Conservation (phyloP, 1,284 basidiomycete species). For the Heliocybe sulcata region DNA sequence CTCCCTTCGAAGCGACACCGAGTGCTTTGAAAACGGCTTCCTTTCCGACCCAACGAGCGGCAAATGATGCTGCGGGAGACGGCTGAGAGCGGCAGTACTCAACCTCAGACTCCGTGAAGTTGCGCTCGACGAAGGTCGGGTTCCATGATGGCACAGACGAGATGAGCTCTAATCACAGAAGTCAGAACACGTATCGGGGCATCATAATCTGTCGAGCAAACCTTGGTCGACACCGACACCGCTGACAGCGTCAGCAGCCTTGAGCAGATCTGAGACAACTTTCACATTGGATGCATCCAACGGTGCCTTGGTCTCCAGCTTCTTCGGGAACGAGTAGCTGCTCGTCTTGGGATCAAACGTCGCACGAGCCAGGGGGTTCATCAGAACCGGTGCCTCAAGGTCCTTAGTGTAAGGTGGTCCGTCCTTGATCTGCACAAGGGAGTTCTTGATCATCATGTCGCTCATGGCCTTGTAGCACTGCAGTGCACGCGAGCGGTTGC, state of each 20-base stretch:
- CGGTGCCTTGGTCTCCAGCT: slow-evolving; percentile 47
- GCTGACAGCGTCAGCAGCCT: slow-evolving; percentile 35
- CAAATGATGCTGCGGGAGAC: slow-evolving; percentile 85
- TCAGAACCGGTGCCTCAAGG: slow-evolving; percentile 81
- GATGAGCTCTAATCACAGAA: slow-evolving; percentile 70
- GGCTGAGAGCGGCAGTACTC: slow-evolving; percentile 87
- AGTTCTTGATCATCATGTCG: slow-evolving; percentile 90
- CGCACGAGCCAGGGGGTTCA: slow-evolving; percentile 91
- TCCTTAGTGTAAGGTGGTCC: slow-evolving; percentile 87
- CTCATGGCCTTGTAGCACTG: slow-evolving; percentile 91
- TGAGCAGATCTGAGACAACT: slow-evolving; percentile 49
- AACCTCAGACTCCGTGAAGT: slow-evolving; percentile 90
- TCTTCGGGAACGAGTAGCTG: slow-evolving; percentile 73
- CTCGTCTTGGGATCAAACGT: slow-evolving; percentile 79
- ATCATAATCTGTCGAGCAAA: slow-evolving; percentile 17
- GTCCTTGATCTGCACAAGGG: slow-evolving; percentile 94
- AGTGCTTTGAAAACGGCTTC: slow-evolving; percentile 99
- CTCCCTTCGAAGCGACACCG: slow-evolving; percentile 85
- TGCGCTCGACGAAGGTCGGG: slow-evolving; percentile 84
- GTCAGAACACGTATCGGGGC: slow-evolving; percentile 4
- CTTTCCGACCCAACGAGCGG: slow-evolving; percentile 95
- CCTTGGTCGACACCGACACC: slow-evolving; percentile 88
- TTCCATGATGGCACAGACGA: slow-evolving; percentile 87
- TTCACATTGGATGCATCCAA: slow-evolving; percentile 64
- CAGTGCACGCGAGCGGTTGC: slow-evolving; percentile 65